A percentile compares a stretch with the other conserved stretches of the same genome.
Evolutionary conservation across 768 basidiomycete species (phyloP).

Genomic region (Pleurotus platypus): DNA sequence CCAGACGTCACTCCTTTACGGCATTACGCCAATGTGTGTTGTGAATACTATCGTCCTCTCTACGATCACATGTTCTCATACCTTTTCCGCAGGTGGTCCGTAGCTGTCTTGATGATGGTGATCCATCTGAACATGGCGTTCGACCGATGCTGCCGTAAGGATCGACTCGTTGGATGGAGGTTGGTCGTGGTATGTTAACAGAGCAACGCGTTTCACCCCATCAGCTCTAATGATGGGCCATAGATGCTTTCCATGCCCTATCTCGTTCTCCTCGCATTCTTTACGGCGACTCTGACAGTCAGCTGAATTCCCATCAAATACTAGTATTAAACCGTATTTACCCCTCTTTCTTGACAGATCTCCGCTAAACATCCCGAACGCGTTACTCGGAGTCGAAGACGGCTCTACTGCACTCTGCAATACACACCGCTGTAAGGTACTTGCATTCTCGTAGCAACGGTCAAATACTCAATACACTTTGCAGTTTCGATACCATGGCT

Average conservation of each 20-base stretch:
- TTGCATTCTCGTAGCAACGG: background rate
- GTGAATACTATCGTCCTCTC: background rate
- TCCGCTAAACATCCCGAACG: slow-evolving; percentile 20
- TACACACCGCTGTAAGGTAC: slow-evolving; percentile 16
- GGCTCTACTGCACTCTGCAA: slow-evolving; percentile 28
- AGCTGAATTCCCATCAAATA: slow-evolving; percentile 2
- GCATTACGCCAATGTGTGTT: slow-evolving; percentile 36
- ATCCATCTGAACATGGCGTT: slow-evolving; percentile 25
- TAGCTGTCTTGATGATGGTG: slow-evolving; percentile 31
- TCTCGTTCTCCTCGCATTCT: slow-evolving; percentile 24
- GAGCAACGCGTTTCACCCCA: too few species aligned
- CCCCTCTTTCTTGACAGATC: slow-evolving; percentile 11
- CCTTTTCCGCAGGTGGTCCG: slow-evolving; percentile 26
- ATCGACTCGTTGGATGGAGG: slow-evolving; percentile 13
- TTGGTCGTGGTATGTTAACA: slow-evolving; percentile 19
- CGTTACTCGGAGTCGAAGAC: slow-evolving; percentile 19
- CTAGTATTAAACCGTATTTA: too few species aligned
- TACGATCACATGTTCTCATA: background rate
- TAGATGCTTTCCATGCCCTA: slow-evolving; percentile 35
- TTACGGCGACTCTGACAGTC: slow-evolving; percentile 24
- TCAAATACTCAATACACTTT: background rate
- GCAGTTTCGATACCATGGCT: slow-evolving; percentile 18
- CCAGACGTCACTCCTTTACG: slow-evolving; percentile 38
- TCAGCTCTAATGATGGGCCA: background rate
- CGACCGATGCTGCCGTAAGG: slow-evolving; percentile 10